Percentiles rank a stretch among this genome's conserved stretches.
Evolutionary conservation across 805 yeast species (phyloP).

Genomic region (Zygosaccharomyces gambellarensis): DNA sequence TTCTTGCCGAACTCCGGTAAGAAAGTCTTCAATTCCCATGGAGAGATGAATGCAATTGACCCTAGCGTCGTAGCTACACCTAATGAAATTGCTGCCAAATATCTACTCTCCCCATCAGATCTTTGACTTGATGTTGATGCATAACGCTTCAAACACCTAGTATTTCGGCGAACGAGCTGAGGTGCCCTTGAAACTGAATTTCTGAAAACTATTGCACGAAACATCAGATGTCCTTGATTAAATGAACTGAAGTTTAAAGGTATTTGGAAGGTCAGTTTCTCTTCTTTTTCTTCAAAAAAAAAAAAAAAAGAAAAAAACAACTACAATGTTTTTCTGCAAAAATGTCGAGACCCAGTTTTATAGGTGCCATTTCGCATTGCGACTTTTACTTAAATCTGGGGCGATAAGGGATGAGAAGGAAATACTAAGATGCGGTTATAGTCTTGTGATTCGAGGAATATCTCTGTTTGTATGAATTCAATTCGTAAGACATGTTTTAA

Average conservation of each 20-base stretch:
- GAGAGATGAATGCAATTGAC: not conserved
- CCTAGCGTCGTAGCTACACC: not conserved
- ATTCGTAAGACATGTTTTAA: no score
- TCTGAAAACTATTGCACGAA: not conserved
- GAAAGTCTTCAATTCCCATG: not conserved
- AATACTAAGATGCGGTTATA: no score
- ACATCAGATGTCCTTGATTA: not conserved
- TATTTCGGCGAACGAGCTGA: not conserved
- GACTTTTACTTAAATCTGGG: no score
- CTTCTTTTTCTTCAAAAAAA: no score
- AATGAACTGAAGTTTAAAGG: not conserved
- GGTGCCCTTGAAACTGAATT: not conserved
- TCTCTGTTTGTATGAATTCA: no score
- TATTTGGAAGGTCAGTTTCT: not conserved
- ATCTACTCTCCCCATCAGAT: not conserved
- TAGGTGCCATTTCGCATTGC: no score
- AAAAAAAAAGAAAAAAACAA: no score
- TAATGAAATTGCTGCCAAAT: not conserved
- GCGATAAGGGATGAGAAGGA: no score
- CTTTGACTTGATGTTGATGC: not conserved
- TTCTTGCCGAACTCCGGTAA: not conserved
- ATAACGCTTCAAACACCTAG: not conserved
- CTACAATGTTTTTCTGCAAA: no score
- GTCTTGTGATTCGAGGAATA: no score
- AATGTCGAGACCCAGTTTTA: no score